These are phyloP conservation scores for Rauvolfia tetraphylla DNA, from an alignment of 257 asterid species.

Conservation along the genomic window DNA sequence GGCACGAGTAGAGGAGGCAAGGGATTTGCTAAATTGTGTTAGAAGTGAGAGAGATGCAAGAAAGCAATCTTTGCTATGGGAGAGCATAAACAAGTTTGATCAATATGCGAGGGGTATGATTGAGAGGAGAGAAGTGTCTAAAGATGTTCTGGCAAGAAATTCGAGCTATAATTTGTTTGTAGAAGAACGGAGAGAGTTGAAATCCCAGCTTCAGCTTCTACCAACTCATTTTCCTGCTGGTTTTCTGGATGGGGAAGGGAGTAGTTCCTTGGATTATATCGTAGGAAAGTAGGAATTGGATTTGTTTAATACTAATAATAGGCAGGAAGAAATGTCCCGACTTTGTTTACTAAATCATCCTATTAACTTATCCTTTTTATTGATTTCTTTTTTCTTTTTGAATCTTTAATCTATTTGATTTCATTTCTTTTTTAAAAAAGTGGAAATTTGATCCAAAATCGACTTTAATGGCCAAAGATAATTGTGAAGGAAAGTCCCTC, in stretches of 20 bases:
- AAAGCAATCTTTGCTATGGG: slow-evolving; percentile 26
- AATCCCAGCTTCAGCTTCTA: slow-evolving; percentile 39
- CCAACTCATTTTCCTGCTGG: slow-evolving; percentile 38
- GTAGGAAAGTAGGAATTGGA: slow-evolving; percentile 8
- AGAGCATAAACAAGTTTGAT: slow-evolving; percentile 51
- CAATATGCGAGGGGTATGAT: slow-evolving; percentile 57
- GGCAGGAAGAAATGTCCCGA: neutral
- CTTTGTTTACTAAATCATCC: too few relatives aligned
- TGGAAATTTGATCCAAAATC: too few relatives aligned
- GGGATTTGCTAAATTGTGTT: slow-evolving; percentile 37
- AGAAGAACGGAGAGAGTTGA: slow-evolving; percentile 54
- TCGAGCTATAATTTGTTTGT: slow-evolving; percentile 71
- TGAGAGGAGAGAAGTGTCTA: slow-evolving; percentile 68
- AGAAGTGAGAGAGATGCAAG: slow-evolving; percentile 47
- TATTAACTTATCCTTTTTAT: too few relatives aligned
- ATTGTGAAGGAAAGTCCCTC: too few relatives aligned
- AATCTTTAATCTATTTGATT: too few relatives aligned
- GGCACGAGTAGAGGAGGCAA: slow-evolving; percentile 85
- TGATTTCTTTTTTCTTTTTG: too few relatives aligned
- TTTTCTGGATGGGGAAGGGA: slow-evolving; percentile 34
- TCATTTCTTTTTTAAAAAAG: too few relatives aligned
- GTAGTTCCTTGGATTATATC: slow-evolving; percentile 24
- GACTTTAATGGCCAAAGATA: too few relatives aligned
- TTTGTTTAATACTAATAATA: neutral
- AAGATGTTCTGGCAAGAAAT: slow-evolving; percentile 65